A percentile compares a stretch with the other conserved stretches of the same genome.
These are phyloP conservation scores for Plasmodium sp. DNA, from an alignment of 169 alveolate species.

Conservation along the genomic window DNA sequence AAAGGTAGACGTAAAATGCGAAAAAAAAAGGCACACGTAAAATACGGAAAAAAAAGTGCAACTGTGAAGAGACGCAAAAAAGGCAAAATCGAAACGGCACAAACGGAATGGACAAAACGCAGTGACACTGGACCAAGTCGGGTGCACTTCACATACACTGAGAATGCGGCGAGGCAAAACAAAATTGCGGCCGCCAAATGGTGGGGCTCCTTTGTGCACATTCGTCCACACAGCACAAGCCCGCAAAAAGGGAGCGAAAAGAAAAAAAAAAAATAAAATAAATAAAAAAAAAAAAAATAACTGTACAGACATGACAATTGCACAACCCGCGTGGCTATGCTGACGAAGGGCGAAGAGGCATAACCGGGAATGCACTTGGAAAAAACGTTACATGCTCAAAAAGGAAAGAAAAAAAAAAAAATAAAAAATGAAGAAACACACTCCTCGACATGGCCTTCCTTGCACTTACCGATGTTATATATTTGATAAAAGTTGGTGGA, in stretches of 20 bases:
- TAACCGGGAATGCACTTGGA: background rate
- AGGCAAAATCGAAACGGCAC: background rate
- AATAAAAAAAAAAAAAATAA: background rate
- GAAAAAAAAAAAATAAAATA: background rate
- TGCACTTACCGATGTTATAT: conserved; percentile 50
- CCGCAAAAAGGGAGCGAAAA: background rate
- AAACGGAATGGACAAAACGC: background rate
- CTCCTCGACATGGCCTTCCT: background rate
- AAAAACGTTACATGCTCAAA: conserved; percentile 23
- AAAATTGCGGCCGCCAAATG: background rate
- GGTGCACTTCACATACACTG: background rate
- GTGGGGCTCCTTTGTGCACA: background rate
- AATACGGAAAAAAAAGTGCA: background rate
- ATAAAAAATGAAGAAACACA: background rate
- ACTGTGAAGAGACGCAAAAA: background rate
- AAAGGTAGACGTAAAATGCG: too few relatives aligned
- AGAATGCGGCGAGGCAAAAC: background rate
- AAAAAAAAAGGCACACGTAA: background rate
- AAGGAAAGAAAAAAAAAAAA: background rate
- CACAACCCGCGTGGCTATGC: background rate
- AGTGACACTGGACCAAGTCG: background rate
- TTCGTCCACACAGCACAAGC: background rate
- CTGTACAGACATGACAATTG: background rate
- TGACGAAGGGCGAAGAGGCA: background rate
- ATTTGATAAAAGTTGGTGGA: conserved; percentile 72